These are phyloP conservation scores for Podila epicladia DNA, from an alignment of 192 early-diverging fungal species.

Conservation along the genomic window DNA sequence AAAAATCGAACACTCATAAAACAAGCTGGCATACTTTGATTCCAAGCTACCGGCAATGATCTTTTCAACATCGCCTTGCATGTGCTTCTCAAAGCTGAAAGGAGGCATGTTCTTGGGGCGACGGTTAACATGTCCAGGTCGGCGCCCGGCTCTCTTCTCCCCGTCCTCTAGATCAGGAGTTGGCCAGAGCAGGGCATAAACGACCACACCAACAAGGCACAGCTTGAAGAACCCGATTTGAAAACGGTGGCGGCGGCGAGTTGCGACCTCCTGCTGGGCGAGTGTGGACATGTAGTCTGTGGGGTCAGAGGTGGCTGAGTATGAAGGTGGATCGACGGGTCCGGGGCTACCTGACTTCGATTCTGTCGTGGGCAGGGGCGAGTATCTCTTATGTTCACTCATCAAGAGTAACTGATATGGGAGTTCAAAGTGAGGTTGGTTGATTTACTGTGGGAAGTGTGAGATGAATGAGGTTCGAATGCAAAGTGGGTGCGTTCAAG, in stretches of 20 bases:
- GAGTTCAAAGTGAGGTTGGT: not conserved
- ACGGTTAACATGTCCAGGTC: not conserved
- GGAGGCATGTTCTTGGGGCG: not conserved
- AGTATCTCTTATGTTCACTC: not conserved
- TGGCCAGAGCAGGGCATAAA: slow-evolving; percentile 4
- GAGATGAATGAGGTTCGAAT: not conserved
- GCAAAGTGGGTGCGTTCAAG: not conserved
- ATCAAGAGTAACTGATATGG: not conserved
- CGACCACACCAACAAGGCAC: not conserved
- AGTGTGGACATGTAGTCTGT: not conserved
- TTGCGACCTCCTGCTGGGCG: not conserved
- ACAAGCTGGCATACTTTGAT: slow-evolving; percentile 8
- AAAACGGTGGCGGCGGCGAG: not conserved
- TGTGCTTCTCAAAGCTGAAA: slow-evolving; percentile 23
- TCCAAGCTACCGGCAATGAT: slow-evolving; percentile 22
- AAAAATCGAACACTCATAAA: too few species aligned
- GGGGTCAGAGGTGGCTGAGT: not conserved
- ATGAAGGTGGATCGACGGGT: not conserved
- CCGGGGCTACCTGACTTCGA: not conserved
- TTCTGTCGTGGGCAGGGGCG: not conserved
- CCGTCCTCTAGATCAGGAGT: not conserved
- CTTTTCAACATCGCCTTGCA: slow-evolving; percentile 22
- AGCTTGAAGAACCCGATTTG: slow-evolving; percentile 9
- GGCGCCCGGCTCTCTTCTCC: not conserved
- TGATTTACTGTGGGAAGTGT: not conserved